Conservation (phyloP, 2,329 filamentous ascomycete genomes). For the Xylariaceae sp. region DNA sequence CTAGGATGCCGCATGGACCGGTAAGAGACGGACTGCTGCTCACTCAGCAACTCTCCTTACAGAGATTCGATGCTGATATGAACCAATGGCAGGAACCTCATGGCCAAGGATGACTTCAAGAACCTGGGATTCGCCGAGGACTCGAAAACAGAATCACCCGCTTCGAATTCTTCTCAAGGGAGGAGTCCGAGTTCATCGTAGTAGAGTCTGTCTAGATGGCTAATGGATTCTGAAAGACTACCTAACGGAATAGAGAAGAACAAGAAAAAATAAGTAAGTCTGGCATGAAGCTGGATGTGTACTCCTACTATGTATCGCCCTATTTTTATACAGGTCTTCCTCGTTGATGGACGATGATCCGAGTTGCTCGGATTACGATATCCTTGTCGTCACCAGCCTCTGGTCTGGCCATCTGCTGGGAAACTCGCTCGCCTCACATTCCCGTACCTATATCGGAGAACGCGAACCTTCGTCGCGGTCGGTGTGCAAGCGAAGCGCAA, state of each 20-base stretch:
- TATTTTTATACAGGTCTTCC: not conserved
- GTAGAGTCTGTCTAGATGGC: not conserved
- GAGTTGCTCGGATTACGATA: not conserved
- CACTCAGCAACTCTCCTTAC: not conserved
- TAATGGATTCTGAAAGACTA: conserved; percentile 8
- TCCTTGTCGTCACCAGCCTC: not conserved
- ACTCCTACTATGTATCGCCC: conserved; percentile 1
- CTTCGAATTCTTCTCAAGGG: conserved; percentile 22
- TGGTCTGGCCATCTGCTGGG: not conserved
- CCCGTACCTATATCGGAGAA: not conserved
- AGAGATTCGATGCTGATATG: conserved; percentile 1
- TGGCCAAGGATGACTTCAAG: conserved; percentile 92
- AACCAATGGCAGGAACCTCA: conserved; percentile 63
- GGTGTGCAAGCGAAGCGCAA: not conserved
- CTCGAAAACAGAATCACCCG: conserved; percentile 24
- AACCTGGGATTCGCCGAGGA: conserved; percentile 71
- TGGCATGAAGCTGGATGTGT: conserved; percentile 2
- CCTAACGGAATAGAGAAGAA: too few species aligned
- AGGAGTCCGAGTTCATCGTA: conserved; percentile 30
- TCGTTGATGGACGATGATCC: not conserved
- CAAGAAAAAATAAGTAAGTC: conserved; percentile 21
- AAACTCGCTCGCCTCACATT: not conserved
- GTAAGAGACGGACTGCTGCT: conserved; percentile 45
- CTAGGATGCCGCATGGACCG: conserved; percentile 90
- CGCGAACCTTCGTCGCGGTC: not conserved